Evolutionary conservation across 2,329 filamentous ascomycete species (phyloP).

Genomic region (Pseudogymnoascus sp.): DNA sequence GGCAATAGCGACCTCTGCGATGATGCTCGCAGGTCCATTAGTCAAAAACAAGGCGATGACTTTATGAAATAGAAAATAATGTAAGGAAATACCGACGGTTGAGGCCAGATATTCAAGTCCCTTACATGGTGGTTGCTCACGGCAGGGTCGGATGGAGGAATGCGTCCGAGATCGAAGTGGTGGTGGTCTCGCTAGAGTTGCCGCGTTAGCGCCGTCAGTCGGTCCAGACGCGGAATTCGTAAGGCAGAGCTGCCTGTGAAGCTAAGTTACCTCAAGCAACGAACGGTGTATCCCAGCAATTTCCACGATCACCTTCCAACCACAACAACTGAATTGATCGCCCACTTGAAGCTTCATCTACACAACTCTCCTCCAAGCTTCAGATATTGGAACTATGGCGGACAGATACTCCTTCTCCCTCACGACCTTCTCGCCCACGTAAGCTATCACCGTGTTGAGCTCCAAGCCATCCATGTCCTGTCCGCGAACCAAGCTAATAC

Average conservation of each 20-base stretch:
- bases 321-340: background rate
- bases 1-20: background rate
- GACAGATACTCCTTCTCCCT: constrained; percentile 99
- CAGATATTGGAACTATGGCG: constrained; percentile 59
- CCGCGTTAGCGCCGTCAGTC: background rate
- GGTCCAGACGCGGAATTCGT: constrained; percentile 8
- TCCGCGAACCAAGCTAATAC: constrained; percentile 37
- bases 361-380: background rate
- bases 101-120: background rate
- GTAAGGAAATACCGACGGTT: constrained; percentile 1
- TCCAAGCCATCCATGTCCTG: background rate
- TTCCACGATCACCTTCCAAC: constrained; percentile 12
- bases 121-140: background rate
- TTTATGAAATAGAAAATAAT: background rate
- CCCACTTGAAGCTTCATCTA: background rate
- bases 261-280: constrained; percentile 8
- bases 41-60: background rate
- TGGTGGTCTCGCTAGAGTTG: constrained; percentile 4
- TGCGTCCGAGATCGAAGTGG: background rate
- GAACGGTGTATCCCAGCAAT: constrained; percentile 1
- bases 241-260: constrained; percentile 13
- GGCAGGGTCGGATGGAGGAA: background rate
- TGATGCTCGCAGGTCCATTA: background rate
- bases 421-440: constrained; percentile 99
- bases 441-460: constrained; percentile 33